Conservation (phyloP, 2,329 filamentous ascomycete genomes). For the Emericellopsis cladophorae region DNA sequence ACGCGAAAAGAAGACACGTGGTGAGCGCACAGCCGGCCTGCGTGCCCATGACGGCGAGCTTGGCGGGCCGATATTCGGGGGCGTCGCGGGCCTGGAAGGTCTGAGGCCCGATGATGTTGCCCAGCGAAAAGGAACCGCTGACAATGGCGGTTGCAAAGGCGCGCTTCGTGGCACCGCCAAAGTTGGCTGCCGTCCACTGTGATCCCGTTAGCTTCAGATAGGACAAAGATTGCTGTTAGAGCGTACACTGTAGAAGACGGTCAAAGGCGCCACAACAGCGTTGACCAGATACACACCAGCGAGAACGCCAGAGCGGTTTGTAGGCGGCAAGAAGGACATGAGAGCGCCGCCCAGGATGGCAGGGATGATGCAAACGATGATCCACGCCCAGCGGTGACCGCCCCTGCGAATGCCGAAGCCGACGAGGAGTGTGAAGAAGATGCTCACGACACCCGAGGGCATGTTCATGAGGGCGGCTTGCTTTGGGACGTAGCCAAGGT, state of each 20-base stretch:
- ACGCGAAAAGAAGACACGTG: constrained; percentile 30
- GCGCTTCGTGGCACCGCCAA: constrained; percentile 38
- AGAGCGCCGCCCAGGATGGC: constrained; percentile 34
- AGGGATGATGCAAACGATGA: constrained; percentile 33
- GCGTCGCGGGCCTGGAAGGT: constrained; percentile 39
- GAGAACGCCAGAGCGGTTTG: constrained; percentile 30
- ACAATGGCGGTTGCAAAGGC: constrained; percentile 35
- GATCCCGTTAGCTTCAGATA: not conserved
- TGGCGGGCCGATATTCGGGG: constrained; percentile 38
- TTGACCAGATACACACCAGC: constrained; percentile 39
- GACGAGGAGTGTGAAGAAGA: constrained; percentile 35
- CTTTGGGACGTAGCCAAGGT: constrained; percentile 30
- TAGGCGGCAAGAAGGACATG: constrained; percentile 37
- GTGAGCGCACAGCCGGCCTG: constrained; percentile 27
- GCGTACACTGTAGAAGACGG: constrained; percentile 30
- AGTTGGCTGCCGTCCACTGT: constrained; percentile 35
- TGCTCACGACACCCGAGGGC: constrained; percentile 38
- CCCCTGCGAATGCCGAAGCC: constrained; percentile 31
- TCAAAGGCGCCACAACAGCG: constrained; percentile 30
- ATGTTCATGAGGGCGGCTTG: constrained; percentile 39
- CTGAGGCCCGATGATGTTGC: constrained; percentile 44
- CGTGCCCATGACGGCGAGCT: constrained; percentile 40
- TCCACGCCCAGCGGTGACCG: constrained; percentile 37
- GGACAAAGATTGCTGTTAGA: not conserved
- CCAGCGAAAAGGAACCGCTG: constrained; percentile 35